These are phyloP conservation scores for Dendryphion nanum DNA, from an alignment of 2,329 filamentous ascomycete species.

Conservation along the genomic window DNA sequence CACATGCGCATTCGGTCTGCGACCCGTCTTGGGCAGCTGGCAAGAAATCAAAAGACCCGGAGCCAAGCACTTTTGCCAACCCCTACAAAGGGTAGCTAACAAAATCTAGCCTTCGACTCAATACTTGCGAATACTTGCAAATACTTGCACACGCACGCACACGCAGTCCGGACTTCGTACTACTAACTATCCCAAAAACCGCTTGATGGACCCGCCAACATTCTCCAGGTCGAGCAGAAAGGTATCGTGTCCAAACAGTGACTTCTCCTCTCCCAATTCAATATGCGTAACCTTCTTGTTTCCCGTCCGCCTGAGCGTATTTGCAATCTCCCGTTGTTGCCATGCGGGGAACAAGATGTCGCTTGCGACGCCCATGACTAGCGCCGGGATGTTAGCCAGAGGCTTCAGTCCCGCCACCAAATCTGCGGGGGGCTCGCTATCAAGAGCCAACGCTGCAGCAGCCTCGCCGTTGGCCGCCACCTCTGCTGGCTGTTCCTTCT, in stretches of 20 bases:
- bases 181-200: constrained; percentile 68
- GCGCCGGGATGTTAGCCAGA: constrained; percentile 72
- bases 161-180: no score
- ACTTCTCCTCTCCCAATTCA: constrained; percentile 91
- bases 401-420: constrained; percentile 71
- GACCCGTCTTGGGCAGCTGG: no score
- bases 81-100: no score
- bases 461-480: constrained; percentile 3
- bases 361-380: constrained; percentile 91
- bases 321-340: constrained; percentile 94
- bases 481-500: constrained; percentile 60
- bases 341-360: constrained; percentile 97
- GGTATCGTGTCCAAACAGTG: constrained; percentile 93
- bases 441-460: constrained; percentile 23
- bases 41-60: no score
- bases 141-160: no score
- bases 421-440: constrained; percentile 68
- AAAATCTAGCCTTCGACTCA: no score
- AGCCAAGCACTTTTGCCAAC: no score
- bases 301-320: constrained; percentile 73
- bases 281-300: constrained; percentile 82
- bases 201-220: constrained; percentile 78
- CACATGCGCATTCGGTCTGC: no score
- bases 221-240: constrained; percentile 91
- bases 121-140: no score